Evolutionary conservation across 768 basidiomycete species (phyloP).

Genomic region (Boletus rubropictus): DNA sequence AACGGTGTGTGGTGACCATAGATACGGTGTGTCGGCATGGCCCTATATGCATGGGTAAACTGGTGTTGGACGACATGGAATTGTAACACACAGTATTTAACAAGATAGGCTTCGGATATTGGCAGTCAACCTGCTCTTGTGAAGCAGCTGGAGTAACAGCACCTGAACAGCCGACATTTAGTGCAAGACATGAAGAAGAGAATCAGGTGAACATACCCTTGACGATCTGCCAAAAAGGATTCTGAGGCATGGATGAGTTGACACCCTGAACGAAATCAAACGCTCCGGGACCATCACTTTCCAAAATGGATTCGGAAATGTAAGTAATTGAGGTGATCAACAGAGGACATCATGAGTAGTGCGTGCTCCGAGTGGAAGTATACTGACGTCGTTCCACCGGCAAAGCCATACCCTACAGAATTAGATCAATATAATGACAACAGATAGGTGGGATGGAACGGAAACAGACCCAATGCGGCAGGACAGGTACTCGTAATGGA

Average conservation of each 20-base stretch:
- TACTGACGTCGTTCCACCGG: conserved; percentile 75
- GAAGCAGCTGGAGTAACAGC: conserved; percentile 60
- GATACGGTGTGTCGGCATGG: conserved; percentile 59
- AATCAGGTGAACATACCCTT: conserved; percentile 40
- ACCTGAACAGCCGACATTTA: not conserved
- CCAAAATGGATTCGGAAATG: not conserved
- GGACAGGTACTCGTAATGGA: conserved; percentile 67
- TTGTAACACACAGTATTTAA: conserved; percentile 46
- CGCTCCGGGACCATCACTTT: conserved; percentile 65
- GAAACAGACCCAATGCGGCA: conserved; percentile 61
- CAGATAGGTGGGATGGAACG: not conserved
- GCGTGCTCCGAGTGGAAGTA: not conserved
- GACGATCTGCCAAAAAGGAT: conserved; percentile 77
- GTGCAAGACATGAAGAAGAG: not conserved
- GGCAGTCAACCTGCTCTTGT: conserved; percentile 60
- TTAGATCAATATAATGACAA: not conserved
- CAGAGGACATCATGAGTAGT: not conserved
- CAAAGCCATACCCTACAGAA: conserved; percentile 60
- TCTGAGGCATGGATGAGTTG: conserved; percentile 57
- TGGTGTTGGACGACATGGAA: not conserved
- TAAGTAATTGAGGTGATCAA: not conserved
- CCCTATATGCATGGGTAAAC: conserved; percentile 40
- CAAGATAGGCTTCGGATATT: conserved; percentile 72
- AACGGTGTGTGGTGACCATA: conserved; percentile 69
- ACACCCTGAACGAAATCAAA: conserved; percentile 75